Evolutionary conservation across 2,329 filamentous ascomycete species (phyloP), one percentile per base, ranked within the genome.

Genomic region (Elsinoe ampelina): DNA sequence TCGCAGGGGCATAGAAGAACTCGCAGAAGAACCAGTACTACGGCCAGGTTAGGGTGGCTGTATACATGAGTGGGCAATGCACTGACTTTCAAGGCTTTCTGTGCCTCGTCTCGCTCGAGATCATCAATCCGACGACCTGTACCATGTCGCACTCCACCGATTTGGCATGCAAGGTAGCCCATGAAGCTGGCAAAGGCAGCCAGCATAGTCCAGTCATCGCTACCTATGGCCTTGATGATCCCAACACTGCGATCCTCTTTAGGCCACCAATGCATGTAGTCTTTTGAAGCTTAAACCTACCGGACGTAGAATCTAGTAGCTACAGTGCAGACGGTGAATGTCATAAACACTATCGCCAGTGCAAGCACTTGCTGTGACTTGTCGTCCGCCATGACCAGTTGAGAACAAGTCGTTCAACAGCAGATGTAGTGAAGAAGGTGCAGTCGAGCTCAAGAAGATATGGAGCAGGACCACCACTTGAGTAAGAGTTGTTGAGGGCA

Each of bases 11-110:
- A 63, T 81, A 82, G 60, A 75, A 74, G n/a, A 77, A 66, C 61
- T 81, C 78, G 60, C 77, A 78, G 22, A 81, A 71, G 68, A 76
- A 81, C 77, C 77, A 81, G 61, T 67, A 72, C 72, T 73, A 52
- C 3, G 42, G 13, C 11, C 5, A 22, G 15, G 41, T 57, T 19
- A 57, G 42, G 10, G 17, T n/a, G 7, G 5, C n/a, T n/a, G n/a
- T 17, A 5, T 8, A 8, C 26, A 2, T 36, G 17, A 2, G 7
- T 12, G 7, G 22, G 17, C 7, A 35, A 3, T 6, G 48, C 11
- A 8, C 30, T 61, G 42, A 70, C 69, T 34, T 66, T 50, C 1
- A 71, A 58, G 22, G 68, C 68, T 26, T 55, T 68, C 42, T 60
- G 61, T 4, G 65, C 65, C 52, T 70, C 62, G 1, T 61, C 41